These are phyloP conservation scores for Lavandula angustifolia DNA, from an alignment of 257 asterid genomes.

Conservation along the genomic window DNA sequence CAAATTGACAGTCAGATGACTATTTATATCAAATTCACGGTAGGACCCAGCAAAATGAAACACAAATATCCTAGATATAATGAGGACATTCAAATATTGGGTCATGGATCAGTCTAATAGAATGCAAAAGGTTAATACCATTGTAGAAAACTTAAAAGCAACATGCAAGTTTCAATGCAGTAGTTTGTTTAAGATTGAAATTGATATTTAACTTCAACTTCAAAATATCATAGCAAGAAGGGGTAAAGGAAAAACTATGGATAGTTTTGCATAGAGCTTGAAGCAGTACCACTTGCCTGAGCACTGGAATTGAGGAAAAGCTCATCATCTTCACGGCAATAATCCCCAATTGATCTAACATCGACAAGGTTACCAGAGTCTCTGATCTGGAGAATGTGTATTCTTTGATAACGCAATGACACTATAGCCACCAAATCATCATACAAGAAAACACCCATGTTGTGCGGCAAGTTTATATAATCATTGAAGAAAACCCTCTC, in stretches of 20 bases:
- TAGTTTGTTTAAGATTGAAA: slow-evolving; percentile 11
- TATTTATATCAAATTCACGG: slow-evolving; percentile 1
- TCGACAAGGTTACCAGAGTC: slow-evolving; percentile 93
- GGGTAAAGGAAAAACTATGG: not conserved
- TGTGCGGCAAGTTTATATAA: slow-evolving; percentile 84
- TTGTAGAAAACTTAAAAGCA: slow-evolving; percentile 9
- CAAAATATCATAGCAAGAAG: not conserved
- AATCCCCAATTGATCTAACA: slow-evolving; percentile 80
- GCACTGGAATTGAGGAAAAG: slow-evolving; percentile 77
- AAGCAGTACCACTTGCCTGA: slow-evolving; percentile 73
- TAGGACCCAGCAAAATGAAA: not conserved
- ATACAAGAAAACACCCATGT: slow-evolving; percentile 86
- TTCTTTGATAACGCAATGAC: slow-evolving; percentile 89
- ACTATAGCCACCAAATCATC: slow-evolving; percentile 94
- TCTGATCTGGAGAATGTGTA: slow-evolving; percentile 92
- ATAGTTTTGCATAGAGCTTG: slow-evolving; percentile 29
- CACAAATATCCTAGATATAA: slow-evolving; percentile 6
- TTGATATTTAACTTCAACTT: slow-evolving; percentile 3
- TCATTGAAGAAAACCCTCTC: slow-evolving; percentile 86
- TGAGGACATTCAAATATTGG: slow-evolving; percentile 8
- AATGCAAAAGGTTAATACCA: slow-evolving; percentile 3
- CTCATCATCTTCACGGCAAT: slow-evolving; percentile 95
- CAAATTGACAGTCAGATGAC: slow-evolving; percentile 30
- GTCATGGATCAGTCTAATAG: slow-evolving; percentile 12
- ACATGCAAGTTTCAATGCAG: slow-evolving; percentile 8